Percentiles rank a stretch among this genome's conserved stretches.
phyloP scores from a whole-genome alignment of 2,329 filamentous ascomycete species.

The Fusarium sp. region DNA sequence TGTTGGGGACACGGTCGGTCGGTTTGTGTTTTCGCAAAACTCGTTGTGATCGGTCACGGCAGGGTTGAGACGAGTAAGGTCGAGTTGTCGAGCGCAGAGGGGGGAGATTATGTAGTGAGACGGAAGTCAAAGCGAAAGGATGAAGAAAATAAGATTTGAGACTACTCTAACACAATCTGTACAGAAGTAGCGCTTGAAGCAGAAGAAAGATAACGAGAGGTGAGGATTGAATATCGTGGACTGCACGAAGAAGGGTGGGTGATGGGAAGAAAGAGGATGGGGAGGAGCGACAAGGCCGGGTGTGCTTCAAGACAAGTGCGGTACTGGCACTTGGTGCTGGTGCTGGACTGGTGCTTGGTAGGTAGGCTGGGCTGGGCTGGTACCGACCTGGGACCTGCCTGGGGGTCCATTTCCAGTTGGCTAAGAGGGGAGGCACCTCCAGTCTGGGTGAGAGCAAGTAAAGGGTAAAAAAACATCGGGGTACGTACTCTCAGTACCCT shows the following conservation, averaged over 20 bases:
- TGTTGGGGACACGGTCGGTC: slow-evolving; percentile 44
- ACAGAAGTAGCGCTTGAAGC: slow-evolving; percentile 39
- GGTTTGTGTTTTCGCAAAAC: slow-evolving; percentile 51
- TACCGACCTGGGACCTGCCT: slow-evolving; percentile 47
- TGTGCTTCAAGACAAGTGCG: slow-evolving; percentile 50
- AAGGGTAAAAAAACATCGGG: slow-evolving; percentile 31
- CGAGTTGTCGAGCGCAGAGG: slow-evolving; percentile 46
- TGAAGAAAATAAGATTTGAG: slow-evolving; percentile 36
- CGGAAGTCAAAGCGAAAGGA: slow-evolving; percentile 13
- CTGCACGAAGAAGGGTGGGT: slow-evolving; percentile 53
- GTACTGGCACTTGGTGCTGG: slow-evolving; percentile 37
- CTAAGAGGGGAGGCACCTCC: slow-evolving; percentile 40
- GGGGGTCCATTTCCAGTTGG: slow-evolving; percentile 47
- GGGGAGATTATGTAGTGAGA: slow-evolving; percentile 29
- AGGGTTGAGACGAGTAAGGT: slow-evolving; percentile 46
- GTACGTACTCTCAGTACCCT: slow-evolving; percentile 49
- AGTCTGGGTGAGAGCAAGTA: slow-evolving; percentile 22
- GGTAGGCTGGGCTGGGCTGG: slow-evolving; percentile 15
- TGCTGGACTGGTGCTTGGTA: slow-evolving; percentile 10
- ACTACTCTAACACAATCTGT: slow-evolving; percentile 48
- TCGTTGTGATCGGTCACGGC: slow-evolving; percentile 50
- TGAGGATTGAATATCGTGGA: slow-evolving; percentile 50
- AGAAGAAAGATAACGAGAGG: slow-evolving; percentile 39
- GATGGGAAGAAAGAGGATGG: slow-evolving; percentile 53
- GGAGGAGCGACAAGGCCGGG: slow-evolving; percentile 56